Evolutionary conservation across 2,329 filamentous ascomycete species (phyloP).

Genomic region (Neophaeococcomyces aloes): DNA sequence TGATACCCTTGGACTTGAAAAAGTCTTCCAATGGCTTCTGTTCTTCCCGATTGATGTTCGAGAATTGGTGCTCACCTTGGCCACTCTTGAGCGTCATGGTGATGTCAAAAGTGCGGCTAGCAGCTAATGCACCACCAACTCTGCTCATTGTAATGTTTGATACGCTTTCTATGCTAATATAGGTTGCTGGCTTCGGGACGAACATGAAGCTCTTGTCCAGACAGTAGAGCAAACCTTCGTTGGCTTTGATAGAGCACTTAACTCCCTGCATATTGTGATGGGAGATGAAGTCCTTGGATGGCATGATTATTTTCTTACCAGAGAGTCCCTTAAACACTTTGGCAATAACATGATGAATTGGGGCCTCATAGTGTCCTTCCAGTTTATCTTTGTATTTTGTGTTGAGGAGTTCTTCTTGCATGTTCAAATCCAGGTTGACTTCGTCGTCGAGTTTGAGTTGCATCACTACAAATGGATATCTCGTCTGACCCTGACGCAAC

Average conservation of each 20-base stretch:
- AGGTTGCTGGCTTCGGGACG: constrained; percentile 94
- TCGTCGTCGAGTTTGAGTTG: constrained; percentile 98
- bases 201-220: constrained; percentile 98
- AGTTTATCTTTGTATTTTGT: constrained; percentile 84
- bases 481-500: constrained; percentile 88
- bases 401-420: constrained; percentile 59
- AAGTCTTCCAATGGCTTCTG: constrained; percentile 94
- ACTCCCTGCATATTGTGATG: constrained; percentile 91
- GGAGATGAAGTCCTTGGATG: constrained; percentile 80
- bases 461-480: constrained; percentile 98
- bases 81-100: constrained; percentile 82
- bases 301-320: constrained; percentile 88
- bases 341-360: constrained; percentile 83
- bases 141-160: constrained; percentile 88
- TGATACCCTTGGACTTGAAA: constrained; percentile 89
- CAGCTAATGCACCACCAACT: constrained; percentile 85
- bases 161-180: constrained; percentile 90
- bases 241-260: constrained; percentile 99
- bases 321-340: constrained; percentile 92
- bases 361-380: constrained; percentile 80
- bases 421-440: constrained; percentile 90
- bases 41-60: constrained; percentile 98
- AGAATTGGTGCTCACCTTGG: constrained; percentile 86
- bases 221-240: constrained; percentile 94
- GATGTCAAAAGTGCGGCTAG: constrained; percentile 93